phyloP scores from a whole-genome alignment of 129 eudicot genomes.

The Lonicera japonica region DNA sequence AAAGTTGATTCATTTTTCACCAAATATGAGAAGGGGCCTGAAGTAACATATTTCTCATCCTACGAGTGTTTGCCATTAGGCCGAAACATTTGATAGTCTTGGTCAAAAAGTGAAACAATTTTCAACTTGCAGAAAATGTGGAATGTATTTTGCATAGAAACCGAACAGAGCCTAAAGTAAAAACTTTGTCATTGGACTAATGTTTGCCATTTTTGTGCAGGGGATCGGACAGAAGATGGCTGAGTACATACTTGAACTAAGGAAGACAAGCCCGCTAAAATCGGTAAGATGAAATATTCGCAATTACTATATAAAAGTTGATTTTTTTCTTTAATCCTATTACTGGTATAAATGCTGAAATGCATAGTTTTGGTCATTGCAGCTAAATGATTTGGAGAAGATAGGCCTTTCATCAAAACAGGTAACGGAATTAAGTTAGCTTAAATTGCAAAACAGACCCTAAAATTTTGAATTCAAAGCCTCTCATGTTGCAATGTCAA shows the following conservation, averaged over 20 bases:
- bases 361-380: constrained; percentile 17
- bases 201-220: constrained; percentile 21
- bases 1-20: no score
- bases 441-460: neutral
- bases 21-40: no score
- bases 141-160: no score
- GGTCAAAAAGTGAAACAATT: no score
- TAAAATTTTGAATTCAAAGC: no score
- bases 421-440: constrained; percentile 26
- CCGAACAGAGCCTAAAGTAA: no score
- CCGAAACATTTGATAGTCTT: no score
- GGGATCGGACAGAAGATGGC: constrained; percentile 93
- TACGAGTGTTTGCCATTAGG: no score
- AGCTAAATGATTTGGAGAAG: constrained; percentile 88
- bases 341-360: neutral
- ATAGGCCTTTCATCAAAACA: constrained; percentile 85
- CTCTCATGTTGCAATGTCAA: no score
- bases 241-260: constrained; percentile 68
- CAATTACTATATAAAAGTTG: neutral
- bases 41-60: no score
- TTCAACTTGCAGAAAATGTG: no score
- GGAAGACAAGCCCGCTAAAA: constrained; percentile 74
- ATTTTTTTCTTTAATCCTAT: neutral
- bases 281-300: constrained; percentile 40
- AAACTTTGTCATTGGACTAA: no score